These are phyloP conservation scores for Chrysosporium queenslandicum DNA, from an alignment of 2,329 filamentous ascomycete genomes.

Conservation along the genomic window DNA sequence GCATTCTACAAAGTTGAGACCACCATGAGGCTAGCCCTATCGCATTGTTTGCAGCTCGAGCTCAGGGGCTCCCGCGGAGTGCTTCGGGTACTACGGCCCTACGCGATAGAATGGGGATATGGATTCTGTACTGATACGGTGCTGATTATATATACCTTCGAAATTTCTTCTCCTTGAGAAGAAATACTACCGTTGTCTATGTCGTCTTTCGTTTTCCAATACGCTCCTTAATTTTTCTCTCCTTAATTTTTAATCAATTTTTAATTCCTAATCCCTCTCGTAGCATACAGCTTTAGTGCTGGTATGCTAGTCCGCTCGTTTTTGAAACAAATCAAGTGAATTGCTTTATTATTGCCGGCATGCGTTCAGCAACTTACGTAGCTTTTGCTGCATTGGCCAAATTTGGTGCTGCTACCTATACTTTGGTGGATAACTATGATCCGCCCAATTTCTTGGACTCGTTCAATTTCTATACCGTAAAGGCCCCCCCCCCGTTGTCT, in stretches of 20 bases:
- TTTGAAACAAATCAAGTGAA: not conserved
- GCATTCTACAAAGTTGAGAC: not conserved
- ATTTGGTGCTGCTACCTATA: slow-evolving; percentile 19
- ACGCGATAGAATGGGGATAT: not conserved
- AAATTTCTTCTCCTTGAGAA: not conserved
- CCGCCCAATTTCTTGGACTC: slow-evolving; percentile 39
- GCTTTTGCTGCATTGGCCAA: slow-evolving; percentile 42
- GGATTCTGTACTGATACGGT: no score
- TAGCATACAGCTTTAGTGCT: not conserved
- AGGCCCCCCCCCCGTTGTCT: not conserved
- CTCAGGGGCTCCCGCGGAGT: not conserved
- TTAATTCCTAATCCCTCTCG: not conserved
- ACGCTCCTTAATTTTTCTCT: not conserved
- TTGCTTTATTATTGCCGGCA: not conserved
- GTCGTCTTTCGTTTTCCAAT: not conserved
- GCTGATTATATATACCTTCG: not conserved
- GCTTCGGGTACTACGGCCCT: not conserved
- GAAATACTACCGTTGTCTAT: not conserved
- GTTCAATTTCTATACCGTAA: slow-evolving; percentile 44
- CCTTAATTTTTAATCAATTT: not conserved
- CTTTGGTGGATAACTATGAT: slow-evolving; percentile 15
- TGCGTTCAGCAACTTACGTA: slow-evolving; percentile 28
- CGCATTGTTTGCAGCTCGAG: not conserved
- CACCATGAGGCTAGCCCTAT: not conserved
- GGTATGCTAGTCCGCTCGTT: not conserved